Evolutionary conservation across 129 eudicot genomes (phyloP), one percentile per base, ranked within the genome.

Genomic region (Scalesia atractyloides): DNA sequence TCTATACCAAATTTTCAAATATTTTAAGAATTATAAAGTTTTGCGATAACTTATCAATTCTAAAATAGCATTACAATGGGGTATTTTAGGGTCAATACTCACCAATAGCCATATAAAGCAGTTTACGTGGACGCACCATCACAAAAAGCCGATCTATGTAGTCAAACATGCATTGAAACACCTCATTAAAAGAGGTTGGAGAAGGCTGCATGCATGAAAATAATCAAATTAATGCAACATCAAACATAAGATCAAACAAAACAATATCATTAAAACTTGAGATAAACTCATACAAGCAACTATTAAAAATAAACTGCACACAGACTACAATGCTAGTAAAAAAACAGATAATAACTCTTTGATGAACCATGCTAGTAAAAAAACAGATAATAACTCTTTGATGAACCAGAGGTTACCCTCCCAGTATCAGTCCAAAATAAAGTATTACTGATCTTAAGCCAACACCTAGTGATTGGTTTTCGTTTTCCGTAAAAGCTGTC

Each of bases 111-210:
- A 86, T 67, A 33, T 83, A 86, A 50, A 86, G 88, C 24, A 86
- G 74, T 75, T 86, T 86, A 6, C 91, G 53, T 14, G 91, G 91
- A 16, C 91, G 76, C 73, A 86, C 88, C 70, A 86, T 84, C 24
- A 54, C 71, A 62, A 86, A 78, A 30, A 86, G 88, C 53, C 86
- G 79, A 68, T 86, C 91, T 10, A 86, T 84, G 79, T 86, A 86
- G 50, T 78, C 86, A 46, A 83, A 86, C 74, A 86, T 81, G 83
- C 97, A 88, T 61, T 90, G 86, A 66, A 95, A 95, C 82, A 95
- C 99, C 93, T 95, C 97, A 16, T 85, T 88, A 79, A 95, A 95
- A 36, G 96, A 84, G 48, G 99, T 88, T 69, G 99, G 99, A 57
- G 97, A 81, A 75, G 99, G 97, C 99, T 95, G 93, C 91, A 83